Conservation (phyloP, 768 basidiomycete genomes). For the Xanthoconium stramineum region DNA sequence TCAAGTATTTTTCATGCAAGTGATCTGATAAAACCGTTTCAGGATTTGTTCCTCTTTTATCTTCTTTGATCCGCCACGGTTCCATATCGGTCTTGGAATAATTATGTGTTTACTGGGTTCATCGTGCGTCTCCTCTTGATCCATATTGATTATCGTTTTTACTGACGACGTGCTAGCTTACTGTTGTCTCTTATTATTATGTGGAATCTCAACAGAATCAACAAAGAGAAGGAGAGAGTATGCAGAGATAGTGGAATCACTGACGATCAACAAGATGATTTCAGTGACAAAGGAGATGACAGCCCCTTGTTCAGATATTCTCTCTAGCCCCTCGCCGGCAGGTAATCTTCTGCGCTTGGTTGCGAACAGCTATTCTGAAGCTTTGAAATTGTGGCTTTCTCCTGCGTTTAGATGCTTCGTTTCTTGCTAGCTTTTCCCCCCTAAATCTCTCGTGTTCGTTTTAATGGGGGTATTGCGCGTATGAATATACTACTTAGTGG, state of each 20-base stretch:
- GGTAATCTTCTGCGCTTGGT: not conserved
- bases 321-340: slow-evolving; percentile 4
- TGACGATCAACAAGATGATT: slow-evolving; percentile 36
- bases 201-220: slow-evolving; percentile 45
- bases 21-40: not conserved
- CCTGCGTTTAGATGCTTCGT: not conserved
- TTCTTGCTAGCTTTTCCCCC: too few species aligned
- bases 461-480: too few species aligned
- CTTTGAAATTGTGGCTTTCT: not conserved
- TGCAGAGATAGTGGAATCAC: slow-evolving; percentile 45
- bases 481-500: too few species aligned
- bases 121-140: slow-evolving; percentile 15
- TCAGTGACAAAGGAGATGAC: slow-evolving; percentile 45
- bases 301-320: slow-evolving; percentile 52
- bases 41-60: slow-evolving; percentile 42
- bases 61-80: slow-evolving; percentile 38
- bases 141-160: slow-evolving; percentile 18
- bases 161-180: slow-evolving; percentile 34
- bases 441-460: not conserved
- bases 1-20: not conserved
- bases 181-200: slow-evolving; percentile 38
- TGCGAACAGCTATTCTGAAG: not conserved
- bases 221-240: slow-evolving; percentile 41
- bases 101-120: slow-evolving; percentile 26
- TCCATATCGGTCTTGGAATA: slow-evolving; percentile 31